Conservation (phyloP, 23 red algal species). For the Gracilaria caudata region DNA sequence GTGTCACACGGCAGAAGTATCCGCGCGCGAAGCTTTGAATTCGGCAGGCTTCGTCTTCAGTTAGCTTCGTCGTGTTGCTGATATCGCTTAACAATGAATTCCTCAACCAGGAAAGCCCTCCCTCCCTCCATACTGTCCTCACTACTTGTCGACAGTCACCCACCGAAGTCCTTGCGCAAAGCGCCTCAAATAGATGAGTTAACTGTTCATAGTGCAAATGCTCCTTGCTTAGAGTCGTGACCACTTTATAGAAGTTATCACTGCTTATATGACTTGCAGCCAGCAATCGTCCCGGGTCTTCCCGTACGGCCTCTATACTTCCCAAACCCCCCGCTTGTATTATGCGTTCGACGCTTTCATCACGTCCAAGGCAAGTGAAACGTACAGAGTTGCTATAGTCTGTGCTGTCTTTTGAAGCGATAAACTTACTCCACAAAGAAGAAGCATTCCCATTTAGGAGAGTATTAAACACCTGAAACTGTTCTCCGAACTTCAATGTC, state of each 20-base stretch:
- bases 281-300: background rate
- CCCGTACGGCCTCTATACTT: background rate
- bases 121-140: background rate
- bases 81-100: background rate
- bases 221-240: background rate
- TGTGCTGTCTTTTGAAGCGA: background rate
- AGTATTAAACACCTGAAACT: background rate
- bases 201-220: background rate
- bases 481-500: background rate
- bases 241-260: background rate
- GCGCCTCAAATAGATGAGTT: background rate
- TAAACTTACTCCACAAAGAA: background rate
- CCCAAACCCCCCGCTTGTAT: background rate
- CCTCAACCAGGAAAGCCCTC: background rate
- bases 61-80: background rate
- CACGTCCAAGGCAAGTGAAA: too few species aligned
- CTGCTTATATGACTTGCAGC: background rate
- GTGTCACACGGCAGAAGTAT: background rate
- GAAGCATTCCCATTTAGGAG: background rate
- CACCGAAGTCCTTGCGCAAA: background rate
- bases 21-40: background rate
- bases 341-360: background rate
- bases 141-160: background rate
- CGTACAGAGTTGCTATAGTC: background rate
- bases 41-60: background rate